These are phyloP conservation scores for Simplicillium sp. DNA, from an alignment of 2,329 filamentous ascomycete species.

Conservation along the genomic window DNA sequence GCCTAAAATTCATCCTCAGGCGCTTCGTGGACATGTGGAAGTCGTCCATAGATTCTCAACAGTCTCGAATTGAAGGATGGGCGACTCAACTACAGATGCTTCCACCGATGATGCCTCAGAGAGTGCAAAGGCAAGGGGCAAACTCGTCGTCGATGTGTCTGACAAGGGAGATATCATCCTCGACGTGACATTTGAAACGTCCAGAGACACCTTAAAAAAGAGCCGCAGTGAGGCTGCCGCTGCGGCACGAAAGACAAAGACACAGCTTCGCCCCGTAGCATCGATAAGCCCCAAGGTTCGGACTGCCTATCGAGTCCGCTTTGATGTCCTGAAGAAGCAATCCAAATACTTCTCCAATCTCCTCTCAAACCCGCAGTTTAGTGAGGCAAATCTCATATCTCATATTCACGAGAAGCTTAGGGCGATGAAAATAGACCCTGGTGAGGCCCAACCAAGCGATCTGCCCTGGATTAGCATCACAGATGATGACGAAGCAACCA, in stretches of 20 bases:
- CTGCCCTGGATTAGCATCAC: conserved; percentile 57
- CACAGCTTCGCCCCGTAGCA: conserved; percentile 15
- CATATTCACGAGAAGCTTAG: conserved; percentile 40
- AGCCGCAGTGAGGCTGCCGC: conserved; percentile 28
- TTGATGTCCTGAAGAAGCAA: conserved; percentile 44
- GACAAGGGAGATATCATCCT: conserved; percentile 55
- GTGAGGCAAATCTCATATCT: conserved; percentile 48
- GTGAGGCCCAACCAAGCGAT: conserved; percentile 35
- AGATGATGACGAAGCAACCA: conserved; percentile 61
- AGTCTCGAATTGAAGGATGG: conserved; percentile 13
- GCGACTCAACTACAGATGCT: conserved; percentile 19
- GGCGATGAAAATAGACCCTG: conserved; percentile 34
- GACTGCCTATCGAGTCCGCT: conserved; percentile 50
- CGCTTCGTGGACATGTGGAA: no score
- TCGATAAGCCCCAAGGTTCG: conserved; percentile 25
- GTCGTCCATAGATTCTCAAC: no score
- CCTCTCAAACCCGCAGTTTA: conserved; percentile 52
- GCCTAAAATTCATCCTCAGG: no score
- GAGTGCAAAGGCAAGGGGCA: conserved; percentile 13
- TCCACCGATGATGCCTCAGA: conserved; percentile 19
- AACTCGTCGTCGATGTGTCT: conserved; percentile 40
- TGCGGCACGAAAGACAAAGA: conserved; percentile 18
- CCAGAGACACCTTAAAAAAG: conserved; percentile 36
- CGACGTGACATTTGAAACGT: conserved; percentile 55
- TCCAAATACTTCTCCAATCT: conserved; percentile 65